Conservation (phyloP, 2,329 filamentous ascomycete species). For the Pseudocercospora fijiensis region DNA sequence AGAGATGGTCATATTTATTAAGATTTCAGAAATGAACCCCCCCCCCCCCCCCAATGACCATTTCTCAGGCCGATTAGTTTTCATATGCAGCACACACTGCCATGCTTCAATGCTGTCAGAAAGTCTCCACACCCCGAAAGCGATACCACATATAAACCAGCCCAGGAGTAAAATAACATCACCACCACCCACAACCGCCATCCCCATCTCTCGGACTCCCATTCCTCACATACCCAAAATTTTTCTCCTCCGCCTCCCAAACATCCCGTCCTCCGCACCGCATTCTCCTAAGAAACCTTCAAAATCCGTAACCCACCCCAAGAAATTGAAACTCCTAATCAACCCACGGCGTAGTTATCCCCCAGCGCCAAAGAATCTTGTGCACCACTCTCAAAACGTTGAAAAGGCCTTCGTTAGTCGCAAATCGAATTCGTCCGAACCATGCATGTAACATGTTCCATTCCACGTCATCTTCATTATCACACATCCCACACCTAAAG, state of each 20-base stretch:
- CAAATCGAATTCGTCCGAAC: not conserved
- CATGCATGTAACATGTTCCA: not conserved
- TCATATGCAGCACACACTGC: constrained; percentile 42
- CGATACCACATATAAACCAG: no score
- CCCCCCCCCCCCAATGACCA: no score
- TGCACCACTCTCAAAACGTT: not conserved
- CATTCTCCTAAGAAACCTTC: not conserved
- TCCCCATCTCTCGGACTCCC: not conserved
- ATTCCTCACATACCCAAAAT: not conserved
- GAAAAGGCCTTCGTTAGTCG: not conserved
- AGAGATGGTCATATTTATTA: not conserved
- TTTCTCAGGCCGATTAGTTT: not conserved
- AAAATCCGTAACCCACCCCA: not conserved
- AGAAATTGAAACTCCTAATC: not conserved
- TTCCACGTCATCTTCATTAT: no score
- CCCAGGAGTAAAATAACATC: no score
- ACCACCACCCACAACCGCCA: not conserved
- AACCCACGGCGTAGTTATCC: not conserved
- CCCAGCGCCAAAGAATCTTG: not conserved
- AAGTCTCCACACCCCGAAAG: no score
- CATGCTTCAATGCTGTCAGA: constrained; percentile 53
- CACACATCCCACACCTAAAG: no score
- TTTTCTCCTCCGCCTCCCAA: not conserved
- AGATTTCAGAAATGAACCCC: no score
- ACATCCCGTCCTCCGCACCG: not conserved